phyloP scores from a whole-genome alignment of 208 protist genomes.

The Angomonas ambiguus region DNA sequence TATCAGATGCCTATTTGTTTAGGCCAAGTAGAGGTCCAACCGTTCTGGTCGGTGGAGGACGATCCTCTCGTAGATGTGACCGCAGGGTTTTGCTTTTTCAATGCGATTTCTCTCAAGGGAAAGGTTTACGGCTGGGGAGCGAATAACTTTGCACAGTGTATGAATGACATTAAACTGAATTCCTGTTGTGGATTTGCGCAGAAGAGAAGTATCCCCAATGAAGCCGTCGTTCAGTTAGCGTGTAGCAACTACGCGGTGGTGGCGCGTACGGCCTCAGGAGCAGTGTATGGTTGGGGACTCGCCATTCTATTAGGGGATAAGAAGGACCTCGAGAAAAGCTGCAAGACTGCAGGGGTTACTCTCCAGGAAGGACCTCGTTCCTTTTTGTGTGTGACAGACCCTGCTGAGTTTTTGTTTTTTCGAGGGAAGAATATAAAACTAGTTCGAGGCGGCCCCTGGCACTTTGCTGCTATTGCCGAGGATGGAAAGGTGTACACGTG shows the following conservation, averaged over 20 bases:
- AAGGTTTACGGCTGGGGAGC: slow-evolving; percentile 65
- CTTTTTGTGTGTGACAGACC: slow-evolving; percentile 10
- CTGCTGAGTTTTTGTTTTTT: slow-evolving; percentile 8
- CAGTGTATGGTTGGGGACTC: slow-evolving; percentile 74
- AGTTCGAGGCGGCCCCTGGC: slow-evolving; percentile 70
- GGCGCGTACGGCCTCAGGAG: slow-evolving; percentile 46
- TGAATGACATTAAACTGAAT: slow-evolving; percentile 31
- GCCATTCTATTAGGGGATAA: slow-evolving; percentile 50
- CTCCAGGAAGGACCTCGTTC: background rate
- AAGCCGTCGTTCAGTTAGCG: slow-evolving; percentile 56
- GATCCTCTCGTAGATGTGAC: slow-evolving; percentile 55
- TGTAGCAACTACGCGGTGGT: slow-evolving; percentile 65
- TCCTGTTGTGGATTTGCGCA: slow-evolving; percentile 52
- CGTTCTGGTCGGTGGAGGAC: slow-evolving; percentile 20
- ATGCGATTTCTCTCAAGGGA: slow-evolving; percentile 39
- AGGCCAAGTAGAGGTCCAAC: slow-evolving; percentile 43
- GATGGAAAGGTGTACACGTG: slow-evolving; percentile 67
- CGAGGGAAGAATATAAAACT: slow-evolving; percentile 28
- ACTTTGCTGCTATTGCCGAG: slow-evolving; percentile 52
- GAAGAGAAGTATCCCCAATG: slow-evolving; percentile 26
- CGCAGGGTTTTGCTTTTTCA: slow-evolving; percentile 58
- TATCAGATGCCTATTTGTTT: slow-evolving; percentile 62
- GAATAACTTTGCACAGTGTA: slow-evolving; percentile 77
- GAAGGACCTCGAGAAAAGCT: slow-evolving; percentile 18
- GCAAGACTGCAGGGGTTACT: background rate